These are phyloP conservation scores for Jatropha curcas DNA, from an alignment of 345 rosid genomes.

Conservation along the genomic window DNA sequence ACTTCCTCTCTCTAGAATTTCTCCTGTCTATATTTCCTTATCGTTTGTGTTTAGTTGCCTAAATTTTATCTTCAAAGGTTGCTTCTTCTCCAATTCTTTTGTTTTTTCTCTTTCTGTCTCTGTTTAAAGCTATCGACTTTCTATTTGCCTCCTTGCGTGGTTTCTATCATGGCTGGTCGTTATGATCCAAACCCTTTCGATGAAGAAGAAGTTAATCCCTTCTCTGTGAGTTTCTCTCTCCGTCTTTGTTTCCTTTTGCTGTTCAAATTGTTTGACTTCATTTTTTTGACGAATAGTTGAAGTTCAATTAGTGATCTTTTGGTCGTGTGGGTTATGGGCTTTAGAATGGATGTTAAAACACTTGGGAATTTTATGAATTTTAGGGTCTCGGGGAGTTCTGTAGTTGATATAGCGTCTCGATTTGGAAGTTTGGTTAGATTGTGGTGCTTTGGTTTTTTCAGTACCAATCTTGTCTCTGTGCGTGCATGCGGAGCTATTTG, in stretches of 20 bases:
- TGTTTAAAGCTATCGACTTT: background rate
- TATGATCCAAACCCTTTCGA: slow-evolving; percentile 86
- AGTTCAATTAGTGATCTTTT: slow-evolving; percentile 3
- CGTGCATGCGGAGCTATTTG: background rate
- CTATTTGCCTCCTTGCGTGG: background rate
- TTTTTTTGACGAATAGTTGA: slow-evolving; percentile 1
- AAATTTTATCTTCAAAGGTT: background rate
- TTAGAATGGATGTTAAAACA: background rate
- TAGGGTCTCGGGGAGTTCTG: background rate
- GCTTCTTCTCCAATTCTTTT: slow-evolving; percentile 15
- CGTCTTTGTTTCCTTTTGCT: background rate
- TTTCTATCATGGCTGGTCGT: slow-evolving; percentile 67
- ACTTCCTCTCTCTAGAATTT: slow-evolving; percentile 7
- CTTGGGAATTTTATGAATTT: background rate
- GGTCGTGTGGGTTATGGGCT: background rate
- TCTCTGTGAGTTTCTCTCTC: slow-evolving; percentile 58
- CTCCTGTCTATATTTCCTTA: background rate
- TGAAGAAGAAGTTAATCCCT: slow-evolving; percentile 93
- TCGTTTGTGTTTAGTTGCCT: background rate
- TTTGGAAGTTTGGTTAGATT: slow-evolving; percentile 8
- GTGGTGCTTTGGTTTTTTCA: background rate
- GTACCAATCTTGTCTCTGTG: background rate
- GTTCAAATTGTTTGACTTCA: background rate
- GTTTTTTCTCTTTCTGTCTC: background rate
- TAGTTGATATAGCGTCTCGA: background rate